phyloP scores from a whole-genome alignment of 2,329 filamentous ascomycete species.

The Verticillium tricorpus region DNA sequence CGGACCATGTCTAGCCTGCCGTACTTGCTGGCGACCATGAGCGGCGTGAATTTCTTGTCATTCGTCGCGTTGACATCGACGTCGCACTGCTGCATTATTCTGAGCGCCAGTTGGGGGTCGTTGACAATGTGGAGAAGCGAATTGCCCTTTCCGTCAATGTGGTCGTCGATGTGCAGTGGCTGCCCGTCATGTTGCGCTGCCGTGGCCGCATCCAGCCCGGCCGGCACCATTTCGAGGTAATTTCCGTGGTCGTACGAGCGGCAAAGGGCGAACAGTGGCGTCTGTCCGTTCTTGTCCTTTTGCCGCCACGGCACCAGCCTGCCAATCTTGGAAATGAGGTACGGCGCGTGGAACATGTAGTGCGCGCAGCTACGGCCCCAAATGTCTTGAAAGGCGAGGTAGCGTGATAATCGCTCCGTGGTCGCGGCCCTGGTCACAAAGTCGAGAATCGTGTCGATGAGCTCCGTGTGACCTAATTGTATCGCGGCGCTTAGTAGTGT shows the following conservation, averaged over 20 bases:
- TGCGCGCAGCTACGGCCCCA: constrained; percentile 90
- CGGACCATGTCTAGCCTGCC: constrained; percentile 91
- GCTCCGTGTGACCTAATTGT: constrained; percentile 70
- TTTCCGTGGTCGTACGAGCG: constrained; percentile 90
- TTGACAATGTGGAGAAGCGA: constrained; percentile 95
- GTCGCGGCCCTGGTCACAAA: constrained; percentile 58
- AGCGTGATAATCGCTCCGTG: constrained; percentile 54
- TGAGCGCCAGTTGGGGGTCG: constrained; percentile 69
- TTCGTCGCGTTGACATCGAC: constrained; percentile 96
- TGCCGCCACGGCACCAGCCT: constrained; percentile 80
- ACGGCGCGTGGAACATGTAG: constrained; percentile 89
- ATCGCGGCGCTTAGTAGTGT: constrained; percentile 87
- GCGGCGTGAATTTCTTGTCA: constrained; percentile 87
- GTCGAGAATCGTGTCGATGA: constrained; percentile 71
- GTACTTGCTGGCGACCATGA: constrained; percentile 99
- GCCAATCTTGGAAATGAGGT: constrained; percentile 73
- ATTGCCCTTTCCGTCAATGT: constrained; percentile 89
- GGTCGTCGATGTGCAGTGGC: constrained; percentile 85
- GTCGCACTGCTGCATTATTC: constrained; percentile 78
- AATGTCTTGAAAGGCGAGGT: constrained; percentile 72
- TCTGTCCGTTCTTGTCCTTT: constrained; percentile 94
- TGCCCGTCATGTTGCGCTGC: constrained; percentile 70
- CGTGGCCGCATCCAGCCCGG: constrained; percentile 71
- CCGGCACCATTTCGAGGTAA: constrained; percentile 83
- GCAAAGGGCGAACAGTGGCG: constrained; percentile 92